Evolutionary conservation across 495 filamentous ascomycete species (phyloP).

Genomic region (Hypomontagnella submonticulosa): DNA sequence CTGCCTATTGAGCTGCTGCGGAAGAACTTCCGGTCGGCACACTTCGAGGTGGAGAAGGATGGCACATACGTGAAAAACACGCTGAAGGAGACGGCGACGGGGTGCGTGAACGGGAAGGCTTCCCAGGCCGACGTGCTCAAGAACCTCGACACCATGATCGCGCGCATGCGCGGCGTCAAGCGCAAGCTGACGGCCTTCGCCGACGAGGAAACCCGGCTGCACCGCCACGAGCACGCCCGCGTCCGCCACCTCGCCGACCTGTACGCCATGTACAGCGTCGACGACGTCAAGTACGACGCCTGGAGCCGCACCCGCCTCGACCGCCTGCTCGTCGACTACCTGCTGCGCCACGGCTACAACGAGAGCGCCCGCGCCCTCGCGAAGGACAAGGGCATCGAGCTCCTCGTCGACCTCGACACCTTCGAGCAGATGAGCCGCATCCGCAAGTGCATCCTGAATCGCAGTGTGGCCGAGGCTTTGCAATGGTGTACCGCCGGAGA

Average conservation of each 20-base stretch:
- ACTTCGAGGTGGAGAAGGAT: slow-evolving; percentile 83
- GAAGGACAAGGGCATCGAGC: slow-evolving; percentile 69
- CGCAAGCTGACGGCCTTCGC: slow-evolving; percentile 82
- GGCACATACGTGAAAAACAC: slow-evolving; percentile 73
- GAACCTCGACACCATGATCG: slow-evolving; percentile 84
- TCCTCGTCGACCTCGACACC: slow-evolving; percentile 88
- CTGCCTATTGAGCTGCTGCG: slow-evolving; percentile 90
- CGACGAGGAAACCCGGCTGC: slow-evolving; percentile 78
- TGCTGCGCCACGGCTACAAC: slow-evolving; percentile 83
- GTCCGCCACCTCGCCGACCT: slow-evolving; percentile 83
- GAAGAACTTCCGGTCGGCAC: slow-evolving; percentile 90
- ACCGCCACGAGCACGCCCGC: slow-evolving; percentile 77
- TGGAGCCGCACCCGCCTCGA: slow-evolving; percentile 87
- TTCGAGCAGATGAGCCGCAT: slow-evolving; percentile 86
- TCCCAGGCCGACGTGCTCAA: slow-evolving; percentile 75
- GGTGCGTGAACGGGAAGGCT: slow-evolving; percentile 68
- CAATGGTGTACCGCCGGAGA: slow-evolving; percentile 82
- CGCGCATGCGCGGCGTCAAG: slow-evolving; percentile 84
- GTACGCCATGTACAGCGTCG: slow-evolving; percentile 80
- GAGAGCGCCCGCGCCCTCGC: slow-evolving; percentile 81
- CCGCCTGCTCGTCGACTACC: slow-evolving; percentile 87
- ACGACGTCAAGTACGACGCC: slow-evolving; percentile 91
- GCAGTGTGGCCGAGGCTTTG: slow-evolving; percentile 81
- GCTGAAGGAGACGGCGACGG: slow-evolving; percentile 75
- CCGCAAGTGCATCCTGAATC: slow-evolving; percentile 71